Evolutionary conservation across 148 eudicot genomes (phyloP), one percentile per base, ranked within the genome.

Genomic region (Nepenthes mirabilis): DNA sequence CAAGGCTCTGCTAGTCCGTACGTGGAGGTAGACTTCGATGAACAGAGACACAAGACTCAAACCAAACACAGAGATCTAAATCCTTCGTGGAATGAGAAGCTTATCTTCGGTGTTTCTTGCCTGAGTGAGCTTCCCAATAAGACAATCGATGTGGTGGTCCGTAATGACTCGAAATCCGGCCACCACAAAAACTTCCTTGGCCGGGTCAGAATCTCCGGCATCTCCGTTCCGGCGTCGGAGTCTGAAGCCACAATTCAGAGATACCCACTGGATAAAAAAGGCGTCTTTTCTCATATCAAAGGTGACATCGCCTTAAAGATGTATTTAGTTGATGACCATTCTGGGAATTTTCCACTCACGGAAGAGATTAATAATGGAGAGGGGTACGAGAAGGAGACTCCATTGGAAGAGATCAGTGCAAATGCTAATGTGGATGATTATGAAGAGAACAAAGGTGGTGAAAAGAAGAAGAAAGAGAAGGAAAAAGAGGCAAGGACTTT

Each of bases 1-100:
- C 91, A 88, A 53, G 99, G 99, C 32, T 83, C 96, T 1, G 88
- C 96, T 1, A 86, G 75, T 57, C 96, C 99, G 0, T 88, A 72
- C 60, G 99, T 80, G 0, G 99, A 93, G 61, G 91, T 93, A 0
- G 80, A 80, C 32, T 82, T 86, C 40, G 72, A 70, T 14, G 77
- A 68, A 2, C 83, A 88, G 40, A 54, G 67, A 1, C 80, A 70
- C 0, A 73, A 53, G 33, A 88, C 99, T 0, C 77, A 77, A 9
- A 82, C 91, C 45, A 84, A 75, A 65, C 51, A 57, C 56, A 82
- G 67, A 66, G 95, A 93, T 74, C 86, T 93, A 65, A 80, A 80
- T 78, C 99, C 99, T 6, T 54, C 33, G 1, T 93, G 96, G 96
- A 79, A 86, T 52, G 75, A 89, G 62, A 74, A 55, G 50, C 79